These are phyloP conservation scores for Fistulifera solaris DNA, from an alignment of 108 stramenopile genomes.

Conservation along the genomic window DNA sequence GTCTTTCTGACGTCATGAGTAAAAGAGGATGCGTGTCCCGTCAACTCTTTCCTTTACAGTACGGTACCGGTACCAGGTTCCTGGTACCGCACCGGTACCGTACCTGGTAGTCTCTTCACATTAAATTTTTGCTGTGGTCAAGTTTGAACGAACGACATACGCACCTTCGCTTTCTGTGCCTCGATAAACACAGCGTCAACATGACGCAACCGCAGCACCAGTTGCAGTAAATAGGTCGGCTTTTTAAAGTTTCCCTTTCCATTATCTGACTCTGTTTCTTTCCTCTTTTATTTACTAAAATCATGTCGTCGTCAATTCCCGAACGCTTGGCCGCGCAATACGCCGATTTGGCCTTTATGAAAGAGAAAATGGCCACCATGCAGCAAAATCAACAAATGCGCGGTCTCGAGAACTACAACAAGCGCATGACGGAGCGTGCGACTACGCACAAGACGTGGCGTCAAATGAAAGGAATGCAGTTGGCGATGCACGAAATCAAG, in stretches of 20 bases:
- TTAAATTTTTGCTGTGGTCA: too few species aligned
- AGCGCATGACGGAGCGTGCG: constrained; percentile 49
- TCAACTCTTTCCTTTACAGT: too few species aligned
- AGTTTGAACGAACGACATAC: too few species aligned
- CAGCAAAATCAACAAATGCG: constrained; percentile 5
- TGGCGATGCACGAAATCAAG: constrained; percentile 62
- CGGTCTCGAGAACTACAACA: constrained; percentile 1
- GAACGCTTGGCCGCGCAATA: background rate
- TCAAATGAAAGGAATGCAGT: constrained; percentile 64
- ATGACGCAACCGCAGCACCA: too few species aligned
- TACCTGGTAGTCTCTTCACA: too few species aligned
- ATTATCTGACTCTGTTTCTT: background rate
- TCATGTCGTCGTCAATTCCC: background rate
- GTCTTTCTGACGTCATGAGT: too few species aligned
- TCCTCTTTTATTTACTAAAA: background rate
- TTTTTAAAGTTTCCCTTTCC: background rate
- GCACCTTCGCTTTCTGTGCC: too few species aligned
- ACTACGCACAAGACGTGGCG: constrained; percentile 68
- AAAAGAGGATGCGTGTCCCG: too few species aligned
- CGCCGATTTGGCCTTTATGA: background rate
- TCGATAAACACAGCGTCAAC: too few species aligned
- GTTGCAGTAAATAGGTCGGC: too few species aligned
- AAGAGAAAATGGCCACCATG: constrained; percentile 3
- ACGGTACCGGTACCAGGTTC: too few species aligned
- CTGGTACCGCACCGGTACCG: too few species aligned